Evolutionary conservation across 164 flowering plant genomes (phyloP), one percentile per base, ranked within the genome.

Genomic region (Saururus chinensis): DNA sequence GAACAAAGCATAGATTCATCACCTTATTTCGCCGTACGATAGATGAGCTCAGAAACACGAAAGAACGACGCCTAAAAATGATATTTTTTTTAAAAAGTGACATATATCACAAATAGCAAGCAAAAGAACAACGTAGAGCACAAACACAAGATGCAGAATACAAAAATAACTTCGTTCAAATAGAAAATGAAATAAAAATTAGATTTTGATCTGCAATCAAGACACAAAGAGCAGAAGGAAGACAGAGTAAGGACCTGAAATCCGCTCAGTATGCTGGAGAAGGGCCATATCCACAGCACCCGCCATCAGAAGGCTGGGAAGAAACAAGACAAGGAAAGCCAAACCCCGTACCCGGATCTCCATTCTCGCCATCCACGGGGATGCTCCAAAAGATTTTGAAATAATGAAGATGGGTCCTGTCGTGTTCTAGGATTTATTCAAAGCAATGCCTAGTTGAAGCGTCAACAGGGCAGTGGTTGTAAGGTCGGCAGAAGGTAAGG

Each of bases 201-300:
- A 16, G 25, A 56, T 24, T 24, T 19, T 40, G 37, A 55, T 48
- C 24, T 37, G 19, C 9, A 25, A 13, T 30, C 6, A 30, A 20
- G 20, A 11, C 8, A 0, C 7, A 55, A 53, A 21, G 24, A 42
- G 14, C n/a, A 4, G 40, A 21, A 30, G 24, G 25, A 56, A 23
- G n/a, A 6, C 42, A 67, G 24, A 52, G 64, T 60, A 40, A 63
- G 16, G 40, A 84, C 93, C 93, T 71, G 89, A 81, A 69, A 87
- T 87, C 59, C 93, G 64, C 76, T 87, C 93, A 10, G 93, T 80
- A 19, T 59, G 85, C 63, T 72, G 86, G 71, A 54, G 68, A 51
- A 71, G 63, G 23, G 74, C 68, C 24, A 70, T 62, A 66, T 71
- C 71, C 56, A 64, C 55, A 25, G 82, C 83, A 61, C 56, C 78